Evolutionary conservation across 2,329 filamentous ascomycete species (phyloP), one percentile per base, ranked within the genome.

Genomic region (Sclerotinia nivalis): DNA sequence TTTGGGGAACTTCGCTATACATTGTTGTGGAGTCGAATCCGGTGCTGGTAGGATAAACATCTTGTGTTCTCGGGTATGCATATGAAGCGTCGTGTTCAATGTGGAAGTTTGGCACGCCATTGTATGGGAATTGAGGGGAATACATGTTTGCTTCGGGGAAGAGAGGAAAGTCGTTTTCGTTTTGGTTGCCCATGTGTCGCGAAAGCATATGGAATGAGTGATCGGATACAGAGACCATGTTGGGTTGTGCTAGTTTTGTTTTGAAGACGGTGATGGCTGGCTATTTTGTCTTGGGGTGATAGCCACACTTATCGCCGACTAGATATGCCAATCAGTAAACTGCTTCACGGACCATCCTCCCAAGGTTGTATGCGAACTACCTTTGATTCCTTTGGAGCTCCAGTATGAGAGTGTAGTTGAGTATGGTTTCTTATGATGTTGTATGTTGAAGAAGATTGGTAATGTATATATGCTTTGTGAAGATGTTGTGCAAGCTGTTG

Each of bases 151-250:
- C 79, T 55, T 85, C 82, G 61, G 84, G 81, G 76, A 85, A 86
- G 70, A 83, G 82, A 58, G 74, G 77, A 77, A 81, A 83, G 72
- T 84, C 81, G 65, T 72, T 72, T 31, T 76, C 75, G 70, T 72
- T 73, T 20, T 76, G 73, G 71, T 70, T 72, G 64, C 69, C 68
- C 74, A 80, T 76, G 71, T 76, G 74, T 92, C 96, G 83, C 93
- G 73, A 70, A 20, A 99, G 82, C 96, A 99, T 15, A 94, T 96
- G 68, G 97, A 97, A 75, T 90, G 91, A 73, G 97, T 88, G 80
- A 96, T 98, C 0, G 92, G 91, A 47, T 90, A 91, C 10, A 86
- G 83, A 1, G 89, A 93, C 15, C 93, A 83, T 34, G 88, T 86
- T 9, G 92, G 93, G 61, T 97, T 64, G 58, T 47, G 49, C 20